A percentile compares a stretch with the other conserved stretches of the same genome.
Conservation (phyloP, 306 rosid genomes). For the Vigna radiata region DNA sequence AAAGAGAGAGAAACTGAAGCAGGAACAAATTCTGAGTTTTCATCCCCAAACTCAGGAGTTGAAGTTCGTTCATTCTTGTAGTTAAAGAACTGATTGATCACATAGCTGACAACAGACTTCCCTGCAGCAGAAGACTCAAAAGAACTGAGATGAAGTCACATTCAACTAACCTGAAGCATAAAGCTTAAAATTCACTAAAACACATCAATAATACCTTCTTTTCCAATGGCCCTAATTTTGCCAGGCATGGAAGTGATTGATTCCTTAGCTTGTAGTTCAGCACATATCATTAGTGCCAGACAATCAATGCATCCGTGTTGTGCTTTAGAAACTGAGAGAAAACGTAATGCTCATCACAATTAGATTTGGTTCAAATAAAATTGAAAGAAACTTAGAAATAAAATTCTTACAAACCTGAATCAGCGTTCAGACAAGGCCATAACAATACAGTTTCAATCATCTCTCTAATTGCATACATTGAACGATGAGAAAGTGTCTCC, state of each 20-base stretch:
- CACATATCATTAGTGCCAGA: conserved; percentile 87
- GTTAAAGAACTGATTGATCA: conserved; percentile 53
- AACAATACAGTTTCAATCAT: conserved; percentile 67
- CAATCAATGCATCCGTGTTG: conserved; percentile 98
- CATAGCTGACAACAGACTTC: conserved; percentile 54
- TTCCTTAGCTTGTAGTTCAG: conserved; percentile 67
- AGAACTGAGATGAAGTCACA: conserved; percentile 45
- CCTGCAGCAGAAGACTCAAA: conserved; percentile 54
- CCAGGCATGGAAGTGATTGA: conserved; percentile 47
- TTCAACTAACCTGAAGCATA: conserved; percentile 23
- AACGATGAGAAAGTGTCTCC: conserved; percentile 68
- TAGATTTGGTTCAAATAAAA: conserved; percentile 19
- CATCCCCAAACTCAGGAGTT: conserved; percentile 43
- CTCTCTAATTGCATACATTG: conserved; percentile 57
- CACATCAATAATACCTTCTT: conserved; percentile 53
- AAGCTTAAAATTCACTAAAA: conserved; percentile 23
- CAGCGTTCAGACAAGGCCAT: conserved; percentile 80
- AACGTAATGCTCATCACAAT: conserved; percentile 32
- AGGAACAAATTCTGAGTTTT: conserved; percentile 30
- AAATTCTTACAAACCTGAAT: conserved; percentile 65
- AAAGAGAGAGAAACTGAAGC: conserved; percentile 60
- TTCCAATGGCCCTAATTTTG: conserved; percentile 44
- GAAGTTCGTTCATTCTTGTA: conserved; percentile 41
- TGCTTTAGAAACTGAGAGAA: conserved; percentile 72
- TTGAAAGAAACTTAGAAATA: conserved; percentile 25